Evolutionary conservation across 2,329 filamentous ascomycete genomes (phyloP), one percentile per base, ranked within the genome.

Genomic region (Alternaria gaisen): DNA sequence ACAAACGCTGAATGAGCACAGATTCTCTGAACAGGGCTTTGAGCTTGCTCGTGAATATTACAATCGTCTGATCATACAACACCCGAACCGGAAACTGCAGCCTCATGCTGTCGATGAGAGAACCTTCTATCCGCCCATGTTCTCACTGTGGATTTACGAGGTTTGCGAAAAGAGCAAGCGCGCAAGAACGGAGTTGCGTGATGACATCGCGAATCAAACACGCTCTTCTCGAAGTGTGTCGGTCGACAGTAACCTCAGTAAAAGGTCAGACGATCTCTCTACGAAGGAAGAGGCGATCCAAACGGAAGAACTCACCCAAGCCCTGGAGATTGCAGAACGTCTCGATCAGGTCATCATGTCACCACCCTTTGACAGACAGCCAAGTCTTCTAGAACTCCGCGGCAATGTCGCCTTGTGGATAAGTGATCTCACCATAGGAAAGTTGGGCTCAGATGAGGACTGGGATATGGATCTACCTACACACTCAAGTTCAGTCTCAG

Each of bases 91-190:
- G 89, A 90, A 81, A 87, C 89, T 69, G 83, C 83, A 84, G 5
- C 87, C 88, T 0, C 80, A 86, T 52, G 80, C 83, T 3, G 80
- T 89, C 42, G 90, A 87, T 65, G 88, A 91, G 11, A 74, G 91
- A 38, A 88, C 92, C 62, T 97, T 97, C 75, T 94, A 93, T 80
- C 89, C 91, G 14, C 90, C 91, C 14, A 86, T 97, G 80, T 89
- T 94, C 68, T 88, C 88, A 50, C 86, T 93, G 46, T 94, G 95
- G 86, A 86, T 97, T 53, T 94, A 92, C 75, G 87, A 91, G 63
- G 83, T 89, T 1, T 87, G 91, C 71, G 83, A 87, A 47, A 77
- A 73, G 60, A 79, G 88, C 88, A 80, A 85, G 85, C 71, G 80
- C 77, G 56, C 72, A 74, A 52, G 84, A 42, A 32, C 50, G 41